Evolutionary conservation across 768 basidiomycete genomes (phyloP), one percentile per base, ranked within the genome.

Genomic region (Amanita exitialis): DNA sequence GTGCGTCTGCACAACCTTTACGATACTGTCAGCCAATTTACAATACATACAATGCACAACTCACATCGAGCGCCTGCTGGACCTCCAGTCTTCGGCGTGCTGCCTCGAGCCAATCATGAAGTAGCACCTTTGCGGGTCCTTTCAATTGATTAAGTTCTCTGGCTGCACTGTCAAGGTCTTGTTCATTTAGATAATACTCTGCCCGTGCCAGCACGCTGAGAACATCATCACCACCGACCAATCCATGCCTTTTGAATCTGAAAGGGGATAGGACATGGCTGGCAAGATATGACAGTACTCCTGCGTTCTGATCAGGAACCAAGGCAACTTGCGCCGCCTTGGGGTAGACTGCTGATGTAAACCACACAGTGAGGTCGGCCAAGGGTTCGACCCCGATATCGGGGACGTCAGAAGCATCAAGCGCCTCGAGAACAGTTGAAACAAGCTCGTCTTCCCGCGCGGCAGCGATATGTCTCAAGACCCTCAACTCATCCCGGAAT

Each of bases 321-420:
- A 99, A 76, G 6, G 94, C 87, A n/a, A 96, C 92, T 48, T 78
- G 80, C 23, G 85, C 78, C 45, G 97, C 83, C 52, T 83, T 83
- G 13, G 92, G 92, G 1, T 80, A 80, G 39, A 99, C 88, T 27
- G 82, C 80, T 34, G 78, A 78, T 48, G 78, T 73, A 70, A 97
- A 97, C 90, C 94, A 97, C n/a, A 83, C 77, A 4, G 90, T 75
- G 48, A 99, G 80, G 58, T 93, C 86, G 0, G 89, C 82, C 59
- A 97, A 78, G 5, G 94, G 92, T 63, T 94, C 90, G 36, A 98
- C 80, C 43, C 80, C 86, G 49, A 82, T 75, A 65, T 83, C 91
- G 13, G 85, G 86, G n/a, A 75, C 77, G 36, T 83, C 88, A 30
- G 78, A 82, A 30, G 68, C 62, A 57, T 90, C 86, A 44, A 89